A percentile compares a stretch with the other conserved stretches of the same genome.
These are phyloP conservation scores for Lyophyllum decastes DNA, from an alignment of 768 basidiomycete species.

Conservation along the genomic window DNA sequence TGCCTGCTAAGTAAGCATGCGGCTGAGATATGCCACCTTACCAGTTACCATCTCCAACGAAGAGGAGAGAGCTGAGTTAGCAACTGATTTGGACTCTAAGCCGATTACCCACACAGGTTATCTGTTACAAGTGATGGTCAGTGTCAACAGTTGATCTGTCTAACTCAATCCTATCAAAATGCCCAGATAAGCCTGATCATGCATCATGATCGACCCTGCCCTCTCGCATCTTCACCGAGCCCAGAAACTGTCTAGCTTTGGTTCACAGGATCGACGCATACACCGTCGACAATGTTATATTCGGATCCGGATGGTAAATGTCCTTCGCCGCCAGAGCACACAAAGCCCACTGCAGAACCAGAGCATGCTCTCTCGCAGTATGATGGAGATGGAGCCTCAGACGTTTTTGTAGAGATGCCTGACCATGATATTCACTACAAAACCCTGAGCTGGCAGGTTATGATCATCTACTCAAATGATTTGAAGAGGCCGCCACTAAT, in stretches of 20 bases:
- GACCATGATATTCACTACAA: slow-evolving; percentile 52
- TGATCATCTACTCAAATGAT: background rate
- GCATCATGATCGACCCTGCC: too few species aligned
- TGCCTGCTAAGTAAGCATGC: too few species aligned
- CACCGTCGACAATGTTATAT: background rate
- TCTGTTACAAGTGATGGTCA: too few species aligned
- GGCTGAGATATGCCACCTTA: too few species aligned
- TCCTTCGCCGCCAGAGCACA: background rate
- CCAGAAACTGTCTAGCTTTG: background rate
- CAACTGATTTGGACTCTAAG: too few species aligned
- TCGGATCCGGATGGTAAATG: background rate
- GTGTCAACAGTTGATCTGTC: too few species aligned
- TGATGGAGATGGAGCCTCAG: slow-evolving; percentile 11
- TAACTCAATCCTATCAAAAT: too few species aligned
- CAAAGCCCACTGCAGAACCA: background rate
- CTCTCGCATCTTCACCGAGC: too few species aligned
- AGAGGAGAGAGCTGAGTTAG: too few species aligned
- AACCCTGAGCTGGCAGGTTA: slow-evolving; percentile 53
- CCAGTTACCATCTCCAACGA: too few species aligned
- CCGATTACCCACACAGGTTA: too few species aligned
- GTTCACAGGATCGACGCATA: background rate
- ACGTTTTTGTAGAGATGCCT: slow-evolving; percentile 48
- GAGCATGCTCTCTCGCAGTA: background rate
- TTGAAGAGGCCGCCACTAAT: background rate
- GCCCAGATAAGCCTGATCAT: too few species aligned